Percentiles rank a stretch among this genome's conserved stretches.
Evolutionary conservation across 2,329 filamentous ascomycete species (phyloP).

Genomic region (Talaromyces piceae): DNA sequence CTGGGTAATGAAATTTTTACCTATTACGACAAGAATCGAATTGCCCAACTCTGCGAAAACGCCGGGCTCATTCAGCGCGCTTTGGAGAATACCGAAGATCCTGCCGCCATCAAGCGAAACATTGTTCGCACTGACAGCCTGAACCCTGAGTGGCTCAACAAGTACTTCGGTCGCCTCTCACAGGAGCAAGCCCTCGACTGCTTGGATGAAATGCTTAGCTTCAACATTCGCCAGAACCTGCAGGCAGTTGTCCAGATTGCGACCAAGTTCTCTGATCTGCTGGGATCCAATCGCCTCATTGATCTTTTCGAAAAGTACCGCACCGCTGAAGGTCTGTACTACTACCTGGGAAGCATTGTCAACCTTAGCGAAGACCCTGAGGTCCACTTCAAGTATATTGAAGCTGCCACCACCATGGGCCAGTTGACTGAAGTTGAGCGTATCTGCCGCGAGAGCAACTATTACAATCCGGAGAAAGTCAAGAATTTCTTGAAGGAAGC

Average conservation of each 20-base stretch:
- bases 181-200: slow-evolving; percentile 93
- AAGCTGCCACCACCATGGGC: slow-evolving; percentile 87
- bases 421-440: slow-evolving; percentile 96
- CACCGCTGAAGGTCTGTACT: slow-evolving; percentile 93
- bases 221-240: slow-evolving; percentile 94
- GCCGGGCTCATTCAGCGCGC: slow-evolving; percentile 81
- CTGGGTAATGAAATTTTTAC: slow-evolving; percentile 98
- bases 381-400: slow-evolving; percentile 98
- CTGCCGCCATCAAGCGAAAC: slow-evolving; percentile 82
- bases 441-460: slow-evolving; percentile 88
- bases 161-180: slow-evolving; percentile 88
- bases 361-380: slow-evolving; percentile 93
- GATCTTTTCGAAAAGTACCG: slow-evolving; percentile 97
- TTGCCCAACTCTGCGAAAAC: slow-evolving; percentile 87
- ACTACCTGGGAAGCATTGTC: slow-evolving; percentile 96
- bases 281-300: slow-evolving; percentile 80
- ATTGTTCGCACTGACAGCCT: slow-evolving; percentile 76
- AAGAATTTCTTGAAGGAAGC: slow-evolving; percentile 99
- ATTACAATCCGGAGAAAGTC: slow-evolving; percentile 87
- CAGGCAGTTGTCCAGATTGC: slow-evolving; percentile 91
- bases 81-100: slow-evolving; percentile 89
- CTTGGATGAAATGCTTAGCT: slow-evolving; percentile 90
- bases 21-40: slow-evolving; percentile 84
- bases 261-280: slow-evolving; percentile 94
- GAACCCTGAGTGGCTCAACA: slow-evolving; percentile 82